Evolutionary conservation across 1,284 basidiomycete species (phyloP), one percentile per base, ranked within the genome.

Genomic region (Ceratorhiza oryzae-sativae): DNA sequence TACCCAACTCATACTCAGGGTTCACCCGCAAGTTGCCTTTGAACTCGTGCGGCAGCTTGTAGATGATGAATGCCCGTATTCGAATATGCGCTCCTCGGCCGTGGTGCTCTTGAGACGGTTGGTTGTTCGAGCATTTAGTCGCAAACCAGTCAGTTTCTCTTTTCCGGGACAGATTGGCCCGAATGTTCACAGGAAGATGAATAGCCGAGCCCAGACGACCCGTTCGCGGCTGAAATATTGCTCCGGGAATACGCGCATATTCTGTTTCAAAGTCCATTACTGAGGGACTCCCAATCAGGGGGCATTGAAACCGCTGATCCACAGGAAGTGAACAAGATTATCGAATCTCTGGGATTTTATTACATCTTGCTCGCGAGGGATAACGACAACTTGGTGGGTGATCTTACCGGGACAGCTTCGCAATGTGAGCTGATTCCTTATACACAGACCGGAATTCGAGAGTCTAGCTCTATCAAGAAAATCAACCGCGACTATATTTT

Each of bases 271-370:
- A 70, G 65, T 23, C 20, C 39, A 1, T 13, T 53, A 51, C 27
- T 67, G 25, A 15, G 30, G 10, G 39, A 42, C 6, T 8, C 56
- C 3, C 20, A n/a, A n/a, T n/a, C 9, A 18, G 51, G 12, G 12
- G 34, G 30, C 25, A 12, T 10, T n/a, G 58, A 45, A 25, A 4
- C 27, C 9, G 27, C n/a, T 23, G 65, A 70, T 20, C 30, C 39
- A 10, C 65, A 70, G 23, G 65, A 70, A 32, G n/a, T 70, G 51
- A 70, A 46, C 23, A 48, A 53, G 3, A 20, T 70, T 15, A 27
- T 70, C 4, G 65, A 70, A 58, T 53, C 41, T n/a, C 53, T 70
- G 2, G 65, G 65, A 23, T 70, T 70, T 4, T 70, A 56, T 25
- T 34, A 56, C 13, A 53, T 70, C 23, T 4, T 70, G 15, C 41